Conservation (phyloP, 805 yeast species). For the Aciculoconidium aculeatum region DNA sequence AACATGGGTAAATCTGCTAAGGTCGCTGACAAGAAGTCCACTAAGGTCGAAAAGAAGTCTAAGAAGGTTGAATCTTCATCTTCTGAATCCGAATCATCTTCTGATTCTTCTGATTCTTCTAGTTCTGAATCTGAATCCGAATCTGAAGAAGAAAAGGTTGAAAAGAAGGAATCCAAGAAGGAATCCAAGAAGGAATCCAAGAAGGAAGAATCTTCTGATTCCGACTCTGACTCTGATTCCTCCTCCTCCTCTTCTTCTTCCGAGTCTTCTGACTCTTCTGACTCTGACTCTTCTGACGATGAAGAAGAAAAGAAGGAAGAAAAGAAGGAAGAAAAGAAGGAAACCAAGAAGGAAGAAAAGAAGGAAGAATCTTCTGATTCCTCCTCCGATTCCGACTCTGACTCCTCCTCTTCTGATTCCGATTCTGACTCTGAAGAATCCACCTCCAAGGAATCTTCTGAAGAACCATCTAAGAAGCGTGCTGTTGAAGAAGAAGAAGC, state of each 20-base stretch:
- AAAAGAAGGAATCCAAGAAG: conserved; percentile 10
- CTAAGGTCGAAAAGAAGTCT: conserved; percentile 16
- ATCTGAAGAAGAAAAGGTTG: conserved; percentile 16
- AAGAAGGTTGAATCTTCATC: conserved; percentile 16
- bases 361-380: conserved; percentile 10
- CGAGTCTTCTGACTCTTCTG: conserved; percentile 26
- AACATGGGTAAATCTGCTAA: conserved; percentile 37
- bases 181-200: conserved; percentile 10
- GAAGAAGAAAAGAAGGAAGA: conserved; percentile 11
- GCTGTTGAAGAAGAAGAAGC: conserved; percentile 17
- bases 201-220: conserved; percentile 13
- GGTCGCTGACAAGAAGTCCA: conserved; percentile 22
- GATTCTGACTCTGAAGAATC: conserved; percentile 36
- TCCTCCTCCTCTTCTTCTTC: conserved; percentile 25
- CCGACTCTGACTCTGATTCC: conserved; percentile 12
- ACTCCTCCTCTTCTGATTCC: conserved; percentile 23
- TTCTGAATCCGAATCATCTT: conserved; percentile 24
- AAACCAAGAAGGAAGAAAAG: conserved; percentile 5
- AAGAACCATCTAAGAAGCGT: conserved; percentile 17
- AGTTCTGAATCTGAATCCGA: conserved; percentile 20
- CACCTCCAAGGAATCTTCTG: conserved; percentile 9
- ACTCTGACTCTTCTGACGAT: conserved; percentile 11
- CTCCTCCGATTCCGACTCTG: conserved; percentile 26
- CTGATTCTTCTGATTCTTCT: conserved; percentile 16
- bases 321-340: conserved; percentile 12